phyloP scores from a whole-genome alignment of 2,329 filamentous ascomycete genomes.

The Pezicula rhizophila region DNA sequence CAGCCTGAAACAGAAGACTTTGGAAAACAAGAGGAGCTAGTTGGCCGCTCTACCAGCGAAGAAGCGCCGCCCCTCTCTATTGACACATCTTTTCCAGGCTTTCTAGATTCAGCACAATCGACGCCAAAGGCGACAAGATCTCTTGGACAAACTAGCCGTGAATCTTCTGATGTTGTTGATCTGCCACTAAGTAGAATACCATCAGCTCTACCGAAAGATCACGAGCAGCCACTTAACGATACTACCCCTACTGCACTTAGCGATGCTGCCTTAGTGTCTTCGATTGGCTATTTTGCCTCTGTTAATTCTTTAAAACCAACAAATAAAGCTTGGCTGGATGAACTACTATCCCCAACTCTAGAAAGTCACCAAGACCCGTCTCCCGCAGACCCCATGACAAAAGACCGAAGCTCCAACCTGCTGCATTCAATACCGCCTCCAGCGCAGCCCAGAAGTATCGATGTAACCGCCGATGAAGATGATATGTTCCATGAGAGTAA shows the following conservation, averaged over 20 bases:
- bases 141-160: too few relatives aligned
- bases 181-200: too few relatives aligned
- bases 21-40: constrained; percentile 10
- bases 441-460: constrained; percentile 1
- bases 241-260: constrained; percentile 13
- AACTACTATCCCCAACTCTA: constrained; percentile 9
- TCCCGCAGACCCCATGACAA: constrained; percentile 35
- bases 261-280: constrained; percentile 15
- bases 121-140: constrained; percentile 54
- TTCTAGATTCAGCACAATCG: constrained; percentile 56
- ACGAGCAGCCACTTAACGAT: constrained; percentile 2
- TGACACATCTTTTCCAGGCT: constrained; percentile 38
- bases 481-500: constrained; percentile 1
- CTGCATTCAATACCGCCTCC: constrained; percentile 32
- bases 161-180: too few relatives aligned
- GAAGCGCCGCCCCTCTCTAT: constrained; percentile 30
- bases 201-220: not conserved
- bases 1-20: constrained; percentile 32
- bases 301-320: constrained; percentile 20
- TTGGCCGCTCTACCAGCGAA: constrained; percentile 1
- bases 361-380: constrained; percentile 26
- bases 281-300: constrained; percentile 19
- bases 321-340: constrained; percentile 10
- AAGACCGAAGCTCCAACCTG: constrained; percentile 37
- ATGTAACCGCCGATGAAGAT: constrained; percentile 3